These are phyloP conservation scores for Choiromyces venosus DNA, from an alignment of 495 filamentous ascomycete genomes.

Conservation along the genomic window DNA sequence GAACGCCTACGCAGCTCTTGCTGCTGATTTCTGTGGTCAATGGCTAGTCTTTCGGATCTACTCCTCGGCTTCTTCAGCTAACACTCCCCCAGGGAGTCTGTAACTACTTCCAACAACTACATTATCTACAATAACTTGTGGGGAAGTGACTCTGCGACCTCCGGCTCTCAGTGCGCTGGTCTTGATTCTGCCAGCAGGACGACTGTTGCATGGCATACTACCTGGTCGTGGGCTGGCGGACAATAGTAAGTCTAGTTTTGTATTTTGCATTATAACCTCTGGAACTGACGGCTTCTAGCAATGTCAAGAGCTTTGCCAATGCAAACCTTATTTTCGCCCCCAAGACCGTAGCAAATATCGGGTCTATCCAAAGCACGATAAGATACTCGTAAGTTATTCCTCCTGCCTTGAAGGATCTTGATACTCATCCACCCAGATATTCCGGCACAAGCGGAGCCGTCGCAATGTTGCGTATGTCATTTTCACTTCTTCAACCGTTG, in stretches of 20 bases:
- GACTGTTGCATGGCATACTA: slow-evolving; percentile 54
- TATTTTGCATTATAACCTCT: background rate
- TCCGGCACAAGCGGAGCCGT: slow-evolving; percentile 49
- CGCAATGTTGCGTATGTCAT: slow-evolving; percentile 64
- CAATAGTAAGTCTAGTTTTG: slow-evolving; percentile 19
- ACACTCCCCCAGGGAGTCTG: slow-evolving; percentile 10
- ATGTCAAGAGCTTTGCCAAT: slow-evolving; percentile 60
- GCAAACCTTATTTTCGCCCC: slow-evolving; percentile 48
- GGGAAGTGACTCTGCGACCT: slow-evolving; percentile 46
- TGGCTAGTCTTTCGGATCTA: background rate
- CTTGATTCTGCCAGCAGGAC: slow-evolving; percentile 48
- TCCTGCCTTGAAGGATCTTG: background rate
- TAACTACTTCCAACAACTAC: slow-evolving; percentile 40
- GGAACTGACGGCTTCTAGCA: slow-evolving; percentile 18
- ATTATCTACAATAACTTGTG: slow-evolving; percentile 56
- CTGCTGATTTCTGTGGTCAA: slow-evolving; percentile 23
- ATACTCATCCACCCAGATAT: slow-evolving; percentile 46
- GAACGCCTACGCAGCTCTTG: slow-evolving; percentile 15
- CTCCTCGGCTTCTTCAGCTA: background rate
- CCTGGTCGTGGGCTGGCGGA: slow-evolving; percentile 55
- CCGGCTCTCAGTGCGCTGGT: slow-evolving; percentile 56
- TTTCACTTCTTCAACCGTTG: slow-evolving; percentile 52
- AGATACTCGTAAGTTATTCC: slow-evolving; percentile 49
- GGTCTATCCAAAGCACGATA: slow-evolving; percentile 51
- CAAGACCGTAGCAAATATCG: slow-evolving; percentile 50